Conservation (phyloP, 73 alveolate species). For the Paramecium tetraurelia region DNA sequence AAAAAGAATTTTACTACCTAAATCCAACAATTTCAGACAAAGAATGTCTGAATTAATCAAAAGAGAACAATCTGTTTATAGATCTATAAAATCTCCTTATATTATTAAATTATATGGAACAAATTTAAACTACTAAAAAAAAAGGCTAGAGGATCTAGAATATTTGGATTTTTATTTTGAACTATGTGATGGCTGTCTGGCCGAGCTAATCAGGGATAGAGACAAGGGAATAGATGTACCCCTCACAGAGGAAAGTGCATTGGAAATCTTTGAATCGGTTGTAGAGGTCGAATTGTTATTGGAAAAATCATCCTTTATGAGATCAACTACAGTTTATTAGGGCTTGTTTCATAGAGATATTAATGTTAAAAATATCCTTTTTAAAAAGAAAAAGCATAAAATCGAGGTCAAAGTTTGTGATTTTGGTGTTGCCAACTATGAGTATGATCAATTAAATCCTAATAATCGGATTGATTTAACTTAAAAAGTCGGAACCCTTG, state of each 20-base stretch:
- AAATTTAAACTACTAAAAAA: neutral
- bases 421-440: neutral
- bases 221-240: neutral
- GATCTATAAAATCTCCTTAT: neutral
- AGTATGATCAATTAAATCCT: no score
- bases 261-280: neutral
- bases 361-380: neutral
- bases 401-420: neutral
- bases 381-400: neutral
- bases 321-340: neutral
- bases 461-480: neutral
- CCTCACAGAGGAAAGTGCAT: neutral
- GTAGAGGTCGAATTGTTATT: neutral
- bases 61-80: neutral
- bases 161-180: neutral
- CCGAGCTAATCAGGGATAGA: neutral
- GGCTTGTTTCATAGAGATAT: neutral
- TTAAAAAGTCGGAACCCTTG: neutral
- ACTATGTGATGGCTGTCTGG: neutral
- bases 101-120: neutral
- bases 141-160: neutral
- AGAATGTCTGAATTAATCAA: neutral
- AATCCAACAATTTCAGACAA: neutral
- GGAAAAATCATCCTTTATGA: neutral
- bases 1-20: neutral